Evolutionary conservation across 2,329 filamentous ascomycete genomes (phyloP).

Genomic region (Nemania sp.): DNA sequence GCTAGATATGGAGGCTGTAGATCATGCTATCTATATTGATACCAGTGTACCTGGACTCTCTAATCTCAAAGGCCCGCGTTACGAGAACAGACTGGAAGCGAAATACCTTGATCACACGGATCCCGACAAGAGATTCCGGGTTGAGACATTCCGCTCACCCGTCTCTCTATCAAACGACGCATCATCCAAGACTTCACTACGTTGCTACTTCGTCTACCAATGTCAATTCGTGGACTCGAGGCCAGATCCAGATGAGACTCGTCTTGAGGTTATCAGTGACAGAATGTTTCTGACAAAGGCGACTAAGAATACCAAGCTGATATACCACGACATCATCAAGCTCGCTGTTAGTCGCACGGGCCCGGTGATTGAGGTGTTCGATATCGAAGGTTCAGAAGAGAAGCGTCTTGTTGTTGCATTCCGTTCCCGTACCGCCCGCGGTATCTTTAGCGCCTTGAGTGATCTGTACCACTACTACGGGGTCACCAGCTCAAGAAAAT

Average conservation of each 20-base stretch:
- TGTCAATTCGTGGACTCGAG: conserved; percentile 86
- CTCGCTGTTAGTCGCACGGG: conserved; percentile 86
- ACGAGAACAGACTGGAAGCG: conserved; percentile 91
- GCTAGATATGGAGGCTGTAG: conserved; percentile 91
- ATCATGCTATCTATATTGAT: conserved; percentile 98
- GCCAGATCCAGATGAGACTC: conserved; percentile 82
- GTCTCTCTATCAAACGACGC: conserved; percentile 77
- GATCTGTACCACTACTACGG: conserved; percentile 99
- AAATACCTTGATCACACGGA: conserved; percentile 92
- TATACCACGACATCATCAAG: conserved; percentile 94
- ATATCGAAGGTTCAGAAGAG: conserved; percentile 90
- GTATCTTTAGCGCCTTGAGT: conserved; percentile 93
- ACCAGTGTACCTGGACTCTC: conserved; percentile 91
- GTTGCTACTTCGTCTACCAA: conserved; percentile 99
- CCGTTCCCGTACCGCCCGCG: conserved; percentile 89
- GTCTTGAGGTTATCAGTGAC: conserved; percentile 91
- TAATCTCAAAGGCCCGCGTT: conserved; percentile 82
- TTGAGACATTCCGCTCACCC: conserved; percentile 96
- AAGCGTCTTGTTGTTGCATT: conserved; percentile 96
- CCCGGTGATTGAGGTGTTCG: conserved; percentile 97
- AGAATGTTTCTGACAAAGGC: conserved; percentile 95
- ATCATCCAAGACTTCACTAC: conserved; percentile 82
- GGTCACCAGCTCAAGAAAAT: conserved; percentile 94
- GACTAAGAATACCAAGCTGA: conserved; percentile 92
- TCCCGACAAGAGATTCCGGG: conserved; percentile 81